Conservation (phyloP, 257 asterid species). For the Eucommia ulmoides region DNA sequence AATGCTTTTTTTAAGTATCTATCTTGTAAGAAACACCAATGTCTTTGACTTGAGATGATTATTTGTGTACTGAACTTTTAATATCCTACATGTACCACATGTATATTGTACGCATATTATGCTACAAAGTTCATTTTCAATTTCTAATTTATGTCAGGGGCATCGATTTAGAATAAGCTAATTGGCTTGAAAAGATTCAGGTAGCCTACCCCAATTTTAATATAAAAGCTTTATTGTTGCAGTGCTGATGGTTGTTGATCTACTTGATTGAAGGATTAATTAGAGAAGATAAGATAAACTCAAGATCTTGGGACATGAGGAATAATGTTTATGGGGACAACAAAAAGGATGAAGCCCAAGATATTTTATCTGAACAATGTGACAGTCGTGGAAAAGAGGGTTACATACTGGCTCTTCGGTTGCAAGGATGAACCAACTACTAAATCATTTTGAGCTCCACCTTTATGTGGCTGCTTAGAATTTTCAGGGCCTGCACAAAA, state of each 20-base stretch:
- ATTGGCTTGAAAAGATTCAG: too few relatives aligned
- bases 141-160: too few relatives aligned
- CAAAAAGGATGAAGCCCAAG: not conserved
- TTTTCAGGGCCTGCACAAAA: slow-evolving; percentile 58
- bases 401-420: slow-evolving; percentile 42
- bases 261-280: not conserved
- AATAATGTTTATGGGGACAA: not conserved
- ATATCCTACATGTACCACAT: too few relatives aligned
- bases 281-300: not conserved
- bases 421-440: slow-evolving; percentile 54
- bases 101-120: too few relatives aligned
- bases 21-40: too few relatives aligned
- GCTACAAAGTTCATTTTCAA: too few relatives aligned
- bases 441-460: slow-evolving; percentile 33
- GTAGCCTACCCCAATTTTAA: too few relatives aligned
- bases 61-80: too few relatives aligned
- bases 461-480: slow-evolving; percentile 35
- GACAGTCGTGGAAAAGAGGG: slow-evolving; percentile 3
- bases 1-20: too few relatives aligned
- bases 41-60: too few relatives aligned
- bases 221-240: too few relatives aligned
- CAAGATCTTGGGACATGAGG: not conserved
- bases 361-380: not conserved
- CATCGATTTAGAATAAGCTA: too few relatives aligned
- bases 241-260: not conserved